Evolutionary conservation across 129 eudicot genomes (phyloP), one percentile per base, ranked within the genome.

Genomic region (Helianthus tuberosus): DNA sequence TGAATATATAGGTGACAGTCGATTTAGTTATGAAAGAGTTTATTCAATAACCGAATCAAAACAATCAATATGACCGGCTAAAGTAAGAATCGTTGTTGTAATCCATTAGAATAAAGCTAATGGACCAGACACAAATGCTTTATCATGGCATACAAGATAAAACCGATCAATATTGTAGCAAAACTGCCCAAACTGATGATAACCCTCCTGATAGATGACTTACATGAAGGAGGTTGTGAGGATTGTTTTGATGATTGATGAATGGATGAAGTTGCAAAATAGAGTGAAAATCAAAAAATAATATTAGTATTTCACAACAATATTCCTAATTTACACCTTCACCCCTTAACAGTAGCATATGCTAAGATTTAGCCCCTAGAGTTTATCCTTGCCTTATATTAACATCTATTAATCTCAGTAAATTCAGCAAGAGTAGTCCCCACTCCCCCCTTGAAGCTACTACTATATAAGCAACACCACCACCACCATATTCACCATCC

Each of bases 401-500:
- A 53, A 75, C 65, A 16, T 66, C 47, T 11, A 55, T 25, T 43
- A 39, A 20, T 20, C 23, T 20, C 23, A 20, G 23, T 20, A 20
- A 20, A 20, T 20, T 20, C 23, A 20, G 23, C 23, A 20, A 20
- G 23, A 67, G 23, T 11, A 27, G 13, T 15, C 77, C 77, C 47
- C 55, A 64, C 64, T 27, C 67, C 25, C 62, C 72, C 67, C 25
- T 49, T 64, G 17, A 54, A 66, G 46, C 64, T 50, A 49, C 76
- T 35, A 60, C 46, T 25, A 27, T 79, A 79, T 80, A 84, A 79
- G 64, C 54, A 74, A 59, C 23, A 20, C 23, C 23, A 0, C 23
- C 23, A 20, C 23, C 66, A 62, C 61, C 77, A 65, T 38, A 48
- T 8, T 27, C 64, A 68, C 58, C 43, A n/a, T 25, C 65, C 35